Evolutionary conservation across 768 basidiomycete genomes (phyloP), one percentile per base, ranked within the genome.

Genomic region (Hygrophorus pudorinus): DNA sequence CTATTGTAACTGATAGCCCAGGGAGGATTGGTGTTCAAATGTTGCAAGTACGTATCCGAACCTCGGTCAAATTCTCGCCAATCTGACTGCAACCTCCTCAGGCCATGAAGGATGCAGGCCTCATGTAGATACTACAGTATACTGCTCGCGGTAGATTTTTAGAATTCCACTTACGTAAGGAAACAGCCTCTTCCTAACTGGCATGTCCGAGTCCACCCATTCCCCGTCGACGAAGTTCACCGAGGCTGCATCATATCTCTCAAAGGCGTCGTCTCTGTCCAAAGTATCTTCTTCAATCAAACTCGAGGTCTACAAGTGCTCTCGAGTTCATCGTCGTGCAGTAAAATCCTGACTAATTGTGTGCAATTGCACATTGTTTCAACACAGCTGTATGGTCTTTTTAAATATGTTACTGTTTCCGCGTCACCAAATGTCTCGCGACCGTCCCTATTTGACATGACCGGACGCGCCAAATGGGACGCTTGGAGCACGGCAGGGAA

Each of bases 21-120:
- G 93, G 96, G 1, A 84, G 93, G 68, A 93, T 99, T 61, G 96
- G 96, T 41, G 53, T 63, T 30, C 76, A 87, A 56, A 90, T 99
- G 78, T 72, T 92, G 51, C 82, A 91, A 77, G 93, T 86, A 47
- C 46, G 72, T 52, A n/a, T 16, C 8, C 11, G 45, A 3, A 16
- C 7, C 33, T 42, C 44, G 17, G 7, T 41, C 34, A 28, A 24
- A 13, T 13, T 11, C 35, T 10, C 29, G 27, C 39, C 44, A 29
- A 30, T 48, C 52, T 20, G 42, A 31, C 17, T 38, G 36, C 38
- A 7, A n/a, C 30, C 28, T 49, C 42, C 13, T 53, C 43, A 89
- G 86, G 80, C 85, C 3, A 85, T 90, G 85, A 67, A 79, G 58
- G 81, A 76, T 21, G 83, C 85, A 44, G 83, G 83, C 38, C 68